These are phyloP conservation scores for Sicyos baderoa DNA, from an alignment of 306 rosid species.

Conservation along the genomic window DNA sequence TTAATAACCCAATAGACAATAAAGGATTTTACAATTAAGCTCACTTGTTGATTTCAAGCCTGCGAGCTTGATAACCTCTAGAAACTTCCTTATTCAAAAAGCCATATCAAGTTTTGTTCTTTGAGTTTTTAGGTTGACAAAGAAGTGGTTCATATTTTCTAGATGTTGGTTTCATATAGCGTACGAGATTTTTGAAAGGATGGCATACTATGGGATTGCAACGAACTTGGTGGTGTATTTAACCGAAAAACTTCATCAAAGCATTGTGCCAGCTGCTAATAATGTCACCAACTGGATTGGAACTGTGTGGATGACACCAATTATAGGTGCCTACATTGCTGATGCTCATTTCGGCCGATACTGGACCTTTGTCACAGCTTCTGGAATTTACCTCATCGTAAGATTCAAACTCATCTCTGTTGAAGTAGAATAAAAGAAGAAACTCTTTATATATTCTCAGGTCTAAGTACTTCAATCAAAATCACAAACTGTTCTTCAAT, in stretches of 20 bases:
- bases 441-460: background rate
- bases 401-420: background rate
- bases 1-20: no score
- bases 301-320: conserved; percentile 57
- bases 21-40: no score
- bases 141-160: background rate
- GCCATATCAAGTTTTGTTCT: background rate
- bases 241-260: conserved; percentile 54
- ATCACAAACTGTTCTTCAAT: background rate
- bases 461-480: background rate
- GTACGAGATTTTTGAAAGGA: conserved; percentile 58
- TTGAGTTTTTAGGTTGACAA: background rate
- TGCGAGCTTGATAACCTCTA: background rate
- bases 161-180: conserved; percentile 10
- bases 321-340: conserved; percentile 55
- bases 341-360: conserved; percentile 62
- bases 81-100: background rate
- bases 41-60: no score
- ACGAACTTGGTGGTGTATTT: conserved; percentile 57
- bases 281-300: conserved; percentile 67
- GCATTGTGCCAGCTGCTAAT: conserved; percentile 59
- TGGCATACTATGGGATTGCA: conserved; percentile 69
- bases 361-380: conserved; percentile 51
- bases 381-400: conserved; percentile 53
- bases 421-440: background rate